Evolutionary conservation across 768 basidiomycete genomes (phyloP), one percentile per base, ranked within the genome.

Genomic region (Hysterangium stoloniferum): DNA sequence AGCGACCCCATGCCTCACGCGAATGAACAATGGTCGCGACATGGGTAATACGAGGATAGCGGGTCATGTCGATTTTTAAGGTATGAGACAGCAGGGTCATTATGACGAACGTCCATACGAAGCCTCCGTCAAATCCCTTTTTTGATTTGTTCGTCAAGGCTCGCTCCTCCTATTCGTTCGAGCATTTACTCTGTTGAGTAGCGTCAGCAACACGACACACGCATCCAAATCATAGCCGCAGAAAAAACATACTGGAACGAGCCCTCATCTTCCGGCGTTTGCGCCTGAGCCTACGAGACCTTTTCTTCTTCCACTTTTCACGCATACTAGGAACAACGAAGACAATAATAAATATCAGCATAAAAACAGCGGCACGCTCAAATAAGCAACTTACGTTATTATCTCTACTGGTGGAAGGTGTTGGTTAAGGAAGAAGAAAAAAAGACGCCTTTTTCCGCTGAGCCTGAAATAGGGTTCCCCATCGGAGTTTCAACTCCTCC

Each of bases 221-320:
- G 17, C 19, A 9, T 13, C 6, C 28, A 45, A 32, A 27, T 17
- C 9, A 3, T 13, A 11, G 1, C 20, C 9, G 20, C 43, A 28
- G 24, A 45, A 1, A 42, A 47, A 36, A 84, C 88, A 58, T 60
- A 91, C 88, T 91, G 77, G 88, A 91, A 71, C 88, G 88, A 56
- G 88, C 88, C 68, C 88, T 81, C 88, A 91, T 91, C 79, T 92
- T 92, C 85, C 88, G 84, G 77, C 88, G 86, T 65, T 92, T 92
- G 71, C 88, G 85, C 66, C 89, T 78, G 74, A 92, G 89, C 66
- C 89, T 86, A 68, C 88, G 82, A 57, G 88, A 88, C 66, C 88
- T 79, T 78, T 92, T 92, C 74, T 92, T 92, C 82, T 90, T 90
- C 88, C 88, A 91, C 83, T 91, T 91, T 71, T 90, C 88, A 86